These are phyloP conservation scores for Fraxinus angustifolia DNA, from an alignment of 305 asterid genomes.

Conservation along the genomic window DNA sequence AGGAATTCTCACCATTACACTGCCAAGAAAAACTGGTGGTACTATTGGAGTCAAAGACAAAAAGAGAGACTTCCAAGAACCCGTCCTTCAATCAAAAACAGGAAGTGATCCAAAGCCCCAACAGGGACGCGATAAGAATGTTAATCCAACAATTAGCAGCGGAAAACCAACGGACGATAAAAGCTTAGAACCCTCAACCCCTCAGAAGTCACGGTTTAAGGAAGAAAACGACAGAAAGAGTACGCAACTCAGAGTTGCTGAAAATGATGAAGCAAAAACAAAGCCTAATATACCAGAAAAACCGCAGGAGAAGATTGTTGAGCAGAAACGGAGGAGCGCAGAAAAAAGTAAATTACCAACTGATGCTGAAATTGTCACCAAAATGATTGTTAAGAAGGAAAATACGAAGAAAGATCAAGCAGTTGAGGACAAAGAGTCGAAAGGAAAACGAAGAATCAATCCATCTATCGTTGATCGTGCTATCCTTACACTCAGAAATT, in stretches of 20 bases:
- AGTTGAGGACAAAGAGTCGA: constrained; percentile 19
- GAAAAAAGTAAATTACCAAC: constrained; percentile 17
- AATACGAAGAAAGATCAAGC: constrained; percentile 18
- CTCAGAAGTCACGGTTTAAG: not conserved
- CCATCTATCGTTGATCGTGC: constrained; percentile 3
- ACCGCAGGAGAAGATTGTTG: constrained; percentile 3
- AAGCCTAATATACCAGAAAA: constrained; percentile 17
- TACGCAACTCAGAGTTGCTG: constrained; percentile 19
- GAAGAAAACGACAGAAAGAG: constrained; percentile 20
- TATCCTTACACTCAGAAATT: constrained; percentile 28
- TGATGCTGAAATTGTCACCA: constrained; percentile 5
- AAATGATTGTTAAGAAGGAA: not conserved
- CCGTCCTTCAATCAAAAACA: constrained; percentile 21
- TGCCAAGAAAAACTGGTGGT: constrained; percentile 34
- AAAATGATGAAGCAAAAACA: constrained; percentile 9
- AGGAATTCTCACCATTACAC: constrained; percentile 53
- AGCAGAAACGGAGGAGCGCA: constrained; percentile 14
- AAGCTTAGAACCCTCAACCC: constrained; percentile 7
- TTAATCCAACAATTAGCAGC: not conserved
- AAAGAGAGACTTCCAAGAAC: not conserved
- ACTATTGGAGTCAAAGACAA: not conserved
- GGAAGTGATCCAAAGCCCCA: constrained; percentile 19
- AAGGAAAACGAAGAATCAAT: constrained; percentile 10
- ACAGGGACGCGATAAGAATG: constrained; percentile 16
- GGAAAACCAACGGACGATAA: not conserved